Base-by-base conservation (phyloP, 192 early-diverging fungal species). In the Linderina pennispora region DNA sequence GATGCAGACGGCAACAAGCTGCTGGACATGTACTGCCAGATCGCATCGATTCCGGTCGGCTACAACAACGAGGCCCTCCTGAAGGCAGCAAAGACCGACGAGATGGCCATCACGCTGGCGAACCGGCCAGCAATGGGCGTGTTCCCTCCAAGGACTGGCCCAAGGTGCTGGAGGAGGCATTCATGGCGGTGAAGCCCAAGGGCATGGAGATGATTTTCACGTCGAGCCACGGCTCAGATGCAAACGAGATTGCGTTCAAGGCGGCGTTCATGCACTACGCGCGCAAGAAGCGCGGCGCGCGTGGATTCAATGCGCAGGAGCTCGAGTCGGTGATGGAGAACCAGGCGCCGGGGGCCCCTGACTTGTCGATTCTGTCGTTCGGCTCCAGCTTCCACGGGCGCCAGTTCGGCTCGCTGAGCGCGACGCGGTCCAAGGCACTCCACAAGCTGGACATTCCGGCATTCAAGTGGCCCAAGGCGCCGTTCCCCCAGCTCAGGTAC, bases 391-490 rank as follows among this genome's bases (percentile, higher is more conserved):
- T 87, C 60, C 84, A 87, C 35, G 84, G 84, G 22, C 72, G 84
- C 18, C 62, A 80, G 7, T 87, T 87, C 64, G 84, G 84, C 0
- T 78, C 82, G 1, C 75, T 87, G 4, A 76, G 79, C 36, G 66
- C 80, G 3, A 87, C 84, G 8, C 63, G 75, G 15, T 80, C 78
- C 46, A 86, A 86, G 50, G 79, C 84, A 1, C 60, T 86, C 24
- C 82, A 87, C 58, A 87, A 87, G 52, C 41, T 87, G 22, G 85
- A 87, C 38, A 82, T 87, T 36, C 85, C 85, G 16, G 80, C 85
- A 18, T 87, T 87, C 63, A 50, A 58, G 19, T 83, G 81, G 81
- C 81, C 81, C 13, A 57, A 45, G 10, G 72, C 79, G 40, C 65
- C 77, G 10, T 87, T 87, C 60, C 85, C 85, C 2, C 63, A 57